Evolutionary conservation across 345 rosid genomes (phyloP), one percentile per base, ranked within the genome.

Genomic region (Erucastrum elatum): DNA sequence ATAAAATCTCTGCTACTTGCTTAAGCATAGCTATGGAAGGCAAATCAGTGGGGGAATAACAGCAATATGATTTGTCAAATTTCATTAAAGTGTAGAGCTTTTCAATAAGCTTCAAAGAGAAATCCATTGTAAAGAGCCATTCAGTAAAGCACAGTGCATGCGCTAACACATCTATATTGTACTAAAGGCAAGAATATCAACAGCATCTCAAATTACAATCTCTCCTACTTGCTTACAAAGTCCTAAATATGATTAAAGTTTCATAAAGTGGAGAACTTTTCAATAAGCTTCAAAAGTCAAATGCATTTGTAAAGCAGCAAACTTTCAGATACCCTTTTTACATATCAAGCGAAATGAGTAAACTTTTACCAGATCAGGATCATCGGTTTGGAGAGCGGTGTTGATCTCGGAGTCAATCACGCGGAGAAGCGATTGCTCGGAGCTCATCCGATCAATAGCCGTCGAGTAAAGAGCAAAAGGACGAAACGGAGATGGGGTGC

Each of bases 381-480:
- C 90, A 66, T 83, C 90, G 41, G 69, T 69, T 75, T 88, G 90
- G 73, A 55, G 65, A 64, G 94, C 90, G 65, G 86, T 80, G 66
- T 84, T 79, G 81, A 92, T 87, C 85, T 92, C 92, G 4, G 90
- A 80, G 2, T 90, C 90, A 21, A 94, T 79, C 44, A 85, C 79
- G 5, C 84, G 86, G 75, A 90, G 78, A 55, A 92, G 91, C 6
- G 85, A 70, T 84, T 90, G 90, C 64, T 85, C 87, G 17, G 91
- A 81, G 51, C 80, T 70, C 39, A 84, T 37, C 39, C 81, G 84
- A 44, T 63, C 75, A 39, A 83, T 13, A 64, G 84, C 89, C 16
- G 86, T 82, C 27, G 93, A 86, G 86, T 75, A 90, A 77, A 51
- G 71, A 77, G 80, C 56, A 68, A 84, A 79, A 4, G 75, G 75